Evolutionary conservation across 2,329 filamentous ascomycete species (phyloP), one percentile per base, ranked within the genome.

Genomic region (Cytospora piceicola): DNA sequence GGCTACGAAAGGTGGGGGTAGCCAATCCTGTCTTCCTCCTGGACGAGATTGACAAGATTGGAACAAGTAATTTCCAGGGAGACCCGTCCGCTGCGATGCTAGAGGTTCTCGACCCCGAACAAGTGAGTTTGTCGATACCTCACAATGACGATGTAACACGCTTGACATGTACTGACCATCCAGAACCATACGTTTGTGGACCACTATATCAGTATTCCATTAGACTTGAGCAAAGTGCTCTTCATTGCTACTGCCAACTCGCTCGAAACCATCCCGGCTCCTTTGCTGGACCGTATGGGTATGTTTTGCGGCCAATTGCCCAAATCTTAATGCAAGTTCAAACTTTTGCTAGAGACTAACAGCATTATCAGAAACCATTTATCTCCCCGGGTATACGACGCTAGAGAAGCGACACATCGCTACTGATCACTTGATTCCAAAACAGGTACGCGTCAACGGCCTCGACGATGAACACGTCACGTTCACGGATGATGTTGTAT

Each of bases 241-340:
- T 99, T 99, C 80, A 97, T 99, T 73, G 95, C 95, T 8, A 99
- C 95, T 0, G 95, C 95, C 55, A 99, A 99, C 78, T 93, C 87
- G 12, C 84, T 98, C 29, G 94, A 98, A 73, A 97, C 94, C 0
- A 99, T 99, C 62, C 94, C 95, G 2, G 84, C 93, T n/a, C 94
- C 95, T 22, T 82, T 99, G 3, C 84, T 99, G 15, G 95, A 99
- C 78, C 90, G 95, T 66, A 97, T 99, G 94, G 46, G 46, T 49
- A 49, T 8, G 46, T 49, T 22, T 49, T 1, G 8, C n/a, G n/a
- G 46, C 46, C n/a, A 24, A 22, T 49, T 20, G 6, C 39, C 39
- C 17, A 7, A 29, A 1, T 20, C 20, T 6, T 42, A 17, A 3
- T 42, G n/a, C n/a, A 20, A 29, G 27, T 20, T 24, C 9, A 8